Evolutionary conservation across 441 rosid genomes (phyloP).

Genomic region (Flueggea neowawraea): DNA sequence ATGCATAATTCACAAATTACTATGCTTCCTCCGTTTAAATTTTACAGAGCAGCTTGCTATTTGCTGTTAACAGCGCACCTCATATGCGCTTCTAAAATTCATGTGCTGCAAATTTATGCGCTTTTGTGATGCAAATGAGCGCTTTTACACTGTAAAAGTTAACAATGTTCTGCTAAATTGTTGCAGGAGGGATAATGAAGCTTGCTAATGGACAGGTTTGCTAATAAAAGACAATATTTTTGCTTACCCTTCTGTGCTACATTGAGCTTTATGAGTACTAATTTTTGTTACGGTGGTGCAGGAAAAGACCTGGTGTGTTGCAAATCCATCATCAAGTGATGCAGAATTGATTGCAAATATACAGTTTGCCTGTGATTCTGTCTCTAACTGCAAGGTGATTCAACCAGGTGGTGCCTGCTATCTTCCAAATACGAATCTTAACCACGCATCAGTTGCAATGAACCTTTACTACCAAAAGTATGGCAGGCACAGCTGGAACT

Average conservation of each 20-base stretch:
- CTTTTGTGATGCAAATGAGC: too few relatives aligned
- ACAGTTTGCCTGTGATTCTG: conserved; percentile 25
- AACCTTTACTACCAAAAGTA: conserved; percentile 32
- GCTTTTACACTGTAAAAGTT: too few relatives aligned
- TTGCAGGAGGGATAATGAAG: conserved; percentile 17
- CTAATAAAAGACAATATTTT: not conserved
- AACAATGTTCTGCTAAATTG: not conserved
- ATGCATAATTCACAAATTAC: too few relatives aligned
- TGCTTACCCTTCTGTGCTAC: not conserved
- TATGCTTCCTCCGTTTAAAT: too few relatives aligned
- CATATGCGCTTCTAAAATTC: too few relatives aligned
- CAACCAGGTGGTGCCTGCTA: conserved; percentile 29
- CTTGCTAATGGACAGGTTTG: conserved; percentile 19
- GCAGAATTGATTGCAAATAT: conserved; percentile 24
- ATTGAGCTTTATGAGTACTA: too few relatives aligned
- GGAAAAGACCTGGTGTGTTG: conserved; percentile 41
- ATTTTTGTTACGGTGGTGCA: not conserved
- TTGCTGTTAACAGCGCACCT: too few relatives aligned
- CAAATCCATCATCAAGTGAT: conserved; percentile 39
- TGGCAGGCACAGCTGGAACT: conserved; percentile 22
- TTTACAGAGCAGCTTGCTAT: too few relatives aligned
- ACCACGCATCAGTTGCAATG: conserved; percentile 39
- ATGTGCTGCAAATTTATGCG: too few relatives aligned
- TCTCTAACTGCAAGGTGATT: conserved; percentile 18
- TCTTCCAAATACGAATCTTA: conserved; percentile 20